Conservation (phyloP, 1,284 basidiomycete genomes). For the Rhodotorula sp. region DNA sequence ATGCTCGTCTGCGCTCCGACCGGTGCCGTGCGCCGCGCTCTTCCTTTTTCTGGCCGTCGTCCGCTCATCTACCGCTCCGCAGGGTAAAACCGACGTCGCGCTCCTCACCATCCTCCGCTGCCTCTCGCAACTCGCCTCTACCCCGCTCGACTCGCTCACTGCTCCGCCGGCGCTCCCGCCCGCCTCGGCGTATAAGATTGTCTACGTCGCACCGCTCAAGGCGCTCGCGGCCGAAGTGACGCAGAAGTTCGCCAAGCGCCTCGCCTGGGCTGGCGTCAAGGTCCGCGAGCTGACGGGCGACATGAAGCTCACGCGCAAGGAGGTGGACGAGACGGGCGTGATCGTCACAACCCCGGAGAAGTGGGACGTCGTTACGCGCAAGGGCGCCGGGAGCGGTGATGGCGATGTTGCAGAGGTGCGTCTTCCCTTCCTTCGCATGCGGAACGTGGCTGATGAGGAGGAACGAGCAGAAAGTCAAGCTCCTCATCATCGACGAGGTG, state of each 20-base stretch:
- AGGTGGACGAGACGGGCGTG: slow-evolving; percentile 94
- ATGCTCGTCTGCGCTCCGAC: slow-evolving; percentile 95
- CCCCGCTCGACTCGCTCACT: slow-evolving; percentile 57
- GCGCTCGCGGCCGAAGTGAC: slow-evolving; percentile 95
- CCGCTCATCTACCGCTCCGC: slow-evolving; percentile 10
- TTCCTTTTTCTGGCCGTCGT: no score
- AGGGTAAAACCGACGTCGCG: slow-evolving; percentile 99
- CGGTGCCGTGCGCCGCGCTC: slow-evolving; percentile 70
- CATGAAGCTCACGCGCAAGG: slow-evolving; percentile 94
- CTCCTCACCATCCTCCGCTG: slow-evolving; percentile 85
- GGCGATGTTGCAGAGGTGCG: slow-evolving; percentile 82
- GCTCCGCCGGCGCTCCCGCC: slow-evolving; percentile 46
- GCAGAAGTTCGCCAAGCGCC: slow-evolving; percentile 83
- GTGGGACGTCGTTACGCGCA: slow-evolving; percentile 99
- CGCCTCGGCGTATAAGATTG: slow-evolving; percentile 75
- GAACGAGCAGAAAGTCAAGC: slow-evolving; percentile 72
- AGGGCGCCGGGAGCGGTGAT: slow-evolving; percentile 87
- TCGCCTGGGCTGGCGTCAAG: slow-evolving; percentile 84
- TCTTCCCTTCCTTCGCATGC: neutral
- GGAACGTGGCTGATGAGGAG: neutral
- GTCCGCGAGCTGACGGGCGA: slow-evolving; percentile 96
- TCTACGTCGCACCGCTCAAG: slow-evolving; percentile 99
- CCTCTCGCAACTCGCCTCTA: slow-evolving; percentile 53
- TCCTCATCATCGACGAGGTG: slow-evolving; percentile 98
- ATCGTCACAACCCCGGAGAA: slow-evolving; percentile 99